A percentile compares a stretch with the other conserved stretches of the same genome.
These are phyloP conservation scores for Cicer chorassanicum DNA, from an alignment of 306 rosid species.

Conservation along the genomic window DNA sequence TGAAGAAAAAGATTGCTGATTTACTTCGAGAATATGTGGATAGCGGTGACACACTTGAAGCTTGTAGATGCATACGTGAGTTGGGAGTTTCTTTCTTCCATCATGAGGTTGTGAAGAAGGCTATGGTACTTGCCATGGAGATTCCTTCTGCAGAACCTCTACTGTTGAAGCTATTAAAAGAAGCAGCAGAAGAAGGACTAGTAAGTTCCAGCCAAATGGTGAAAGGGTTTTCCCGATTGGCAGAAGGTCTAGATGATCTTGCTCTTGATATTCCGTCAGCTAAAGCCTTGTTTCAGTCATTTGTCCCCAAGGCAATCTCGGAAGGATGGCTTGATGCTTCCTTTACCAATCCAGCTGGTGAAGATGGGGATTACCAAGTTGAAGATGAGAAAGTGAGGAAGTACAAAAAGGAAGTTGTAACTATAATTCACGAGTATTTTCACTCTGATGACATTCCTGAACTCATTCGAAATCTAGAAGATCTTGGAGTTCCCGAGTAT, in stretches of 20 bases:
- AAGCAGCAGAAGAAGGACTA: conserved; percentile 95
- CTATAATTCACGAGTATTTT: conserved; percentile 92
- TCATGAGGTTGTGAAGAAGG: conserved; percentile 98
- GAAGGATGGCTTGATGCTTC: conserved; percentile 98
- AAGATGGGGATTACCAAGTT: conserved; percentile 60
- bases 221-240: conserved; percentile 90
- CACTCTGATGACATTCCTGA: conserved; percentile 97
- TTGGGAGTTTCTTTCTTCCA: conserved; percentile 94
- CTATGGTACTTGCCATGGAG: conserved; percentile 91
- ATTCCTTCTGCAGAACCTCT: conserved; percentile 66
- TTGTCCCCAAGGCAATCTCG: conserved; percentile 76
- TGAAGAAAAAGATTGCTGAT: conserved; percentile 87
- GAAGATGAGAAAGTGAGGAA: conserved; percentile 71
- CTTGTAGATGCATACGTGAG: conserved; percentile 93
- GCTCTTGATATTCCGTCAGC: conserved; percentile 97
- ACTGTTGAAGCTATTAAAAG: conserved; percentile 77
- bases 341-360: conserved; percentile 59
- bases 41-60: conserved; percentile 81
- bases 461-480: conserved; percentile 87
- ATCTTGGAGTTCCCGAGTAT: conserved; percentile 77
- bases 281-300: conserved; percentile 62
- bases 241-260: conserved; percentile 95
- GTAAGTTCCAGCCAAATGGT: conserved; percentile 97
- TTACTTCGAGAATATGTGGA: conserved; percentile 82
- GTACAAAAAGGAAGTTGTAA: conserved; percentile 82